Base-by-base conservation (phyloP, 768 basidiomycete species). In the Nevesoporus exiguus region DNA sequence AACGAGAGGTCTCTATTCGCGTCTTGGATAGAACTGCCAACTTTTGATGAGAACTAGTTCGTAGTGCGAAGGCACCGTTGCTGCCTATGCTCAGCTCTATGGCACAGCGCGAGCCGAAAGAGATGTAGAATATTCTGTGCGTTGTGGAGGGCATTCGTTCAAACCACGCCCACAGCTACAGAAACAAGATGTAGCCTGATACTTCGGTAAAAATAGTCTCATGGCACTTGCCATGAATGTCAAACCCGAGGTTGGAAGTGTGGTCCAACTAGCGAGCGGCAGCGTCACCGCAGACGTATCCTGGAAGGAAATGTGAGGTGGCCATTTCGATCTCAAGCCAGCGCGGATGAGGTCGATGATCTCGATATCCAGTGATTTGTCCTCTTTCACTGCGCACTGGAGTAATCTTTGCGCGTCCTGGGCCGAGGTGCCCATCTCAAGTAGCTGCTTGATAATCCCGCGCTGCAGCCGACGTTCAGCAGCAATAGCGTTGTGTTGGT, bases 311-410 rank as follows among this genome's bases (percentile, higher is more conserved):
- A 93, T 80, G 64, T 93, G 90, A 52, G 84, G 80, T 0, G 87
- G 82, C 91, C 90, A 93, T 31, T 83, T 78, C 36, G 83, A 83
- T 66, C 82, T 86, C 77, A 89, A 84, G 3, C 82, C 83, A 43
- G 79, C 77, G 7, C 86, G 80, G 49, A 93, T 76, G 25, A 90
- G 69, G 41, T 90, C 89, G 42, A 92, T 66, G 33, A 89, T 76
- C 44, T 88, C 87, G 7, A 71, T 64, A 56, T 90, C 82, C 24
- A 90, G 66, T 0, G 71, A 74, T 14, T 78, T 77, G 49, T 80
- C 76, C 2, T 70, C 73, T 37, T 67, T 76, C 43, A 86, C 73
- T 0, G 77, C 77, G 25, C 73, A 75, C 59, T 85, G 82, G 51
- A 93, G 83, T 36, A 93, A 78, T 11, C 65, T 63, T 42, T 86